These are phyloP conservation scores for Reutealis trisperma DNA, from an alignment of 345 rosid genomes.

Conservation along the genomic window DNA sequence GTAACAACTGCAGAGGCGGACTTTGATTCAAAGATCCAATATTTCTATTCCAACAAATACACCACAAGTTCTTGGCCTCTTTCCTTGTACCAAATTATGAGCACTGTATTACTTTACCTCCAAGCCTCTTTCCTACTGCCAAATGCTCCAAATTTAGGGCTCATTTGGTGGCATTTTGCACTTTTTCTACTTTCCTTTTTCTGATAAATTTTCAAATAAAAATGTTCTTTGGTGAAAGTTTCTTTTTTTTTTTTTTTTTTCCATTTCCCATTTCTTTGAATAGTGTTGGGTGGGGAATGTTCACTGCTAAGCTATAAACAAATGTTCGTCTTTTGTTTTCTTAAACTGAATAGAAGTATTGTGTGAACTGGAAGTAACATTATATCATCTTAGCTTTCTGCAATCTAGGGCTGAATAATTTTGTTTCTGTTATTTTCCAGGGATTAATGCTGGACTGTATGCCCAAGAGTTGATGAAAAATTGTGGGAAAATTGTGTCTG, in stretches of 20 bases:
- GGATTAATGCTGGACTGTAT: conserved; percentile 45
- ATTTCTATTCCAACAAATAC: background rate
- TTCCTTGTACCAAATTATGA: no score
- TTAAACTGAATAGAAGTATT: no score
- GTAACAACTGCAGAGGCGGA: background rate
- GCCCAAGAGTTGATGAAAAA: conserved; percentile 56
- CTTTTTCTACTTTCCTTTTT: background rate
- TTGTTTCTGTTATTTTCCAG: conserved; percentile 38
- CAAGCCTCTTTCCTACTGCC: background rate
- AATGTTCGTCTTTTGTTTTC: background rate
- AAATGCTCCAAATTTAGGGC: background rate
- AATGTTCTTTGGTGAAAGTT: no score
- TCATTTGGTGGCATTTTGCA: background rate
- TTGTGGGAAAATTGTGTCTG: conserved; percentile 51
- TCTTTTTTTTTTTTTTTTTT: no score
- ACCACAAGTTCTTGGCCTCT: background rate
- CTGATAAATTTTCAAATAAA: no score
- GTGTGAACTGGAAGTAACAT: background rate
- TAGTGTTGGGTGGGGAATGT: no score
- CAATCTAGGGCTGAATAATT: background rate
- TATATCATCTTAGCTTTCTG: background rate
- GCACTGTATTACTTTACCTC: no score
- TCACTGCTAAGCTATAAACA: background rate
- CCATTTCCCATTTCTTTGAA: no score
- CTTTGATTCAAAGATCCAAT: background rate